Conservation (phyloP, 75 land plant species). For the Adiantum capillusveneris region DNA sequence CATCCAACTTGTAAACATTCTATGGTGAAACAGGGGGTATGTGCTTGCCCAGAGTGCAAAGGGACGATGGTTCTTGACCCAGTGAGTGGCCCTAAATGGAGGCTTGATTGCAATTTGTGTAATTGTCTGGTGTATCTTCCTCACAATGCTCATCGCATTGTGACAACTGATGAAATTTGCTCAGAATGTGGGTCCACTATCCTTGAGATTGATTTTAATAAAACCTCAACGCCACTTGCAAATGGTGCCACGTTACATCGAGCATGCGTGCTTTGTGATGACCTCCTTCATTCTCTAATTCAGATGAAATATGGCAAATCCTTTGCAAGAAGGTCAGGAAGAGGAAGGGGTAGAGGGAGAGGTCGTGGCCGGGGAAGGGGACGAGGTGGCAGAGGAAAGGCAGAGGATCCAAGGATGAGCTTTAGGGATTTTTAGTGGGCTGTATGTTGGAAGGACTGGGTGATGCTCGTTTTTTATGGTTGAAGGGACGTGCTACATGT, state of each 20-base stretch:
- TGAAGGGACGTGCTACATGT: too few species aligned
- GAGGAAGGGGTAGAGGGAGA: conserved; percentile 52
- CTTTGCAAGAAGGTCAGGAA: conserved; percentile 45
- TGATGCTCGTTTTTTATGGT: too few species aligned
- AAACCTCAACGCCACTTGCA: conserved; percentile 72
- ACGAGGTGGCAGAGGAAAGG: conserved; percentile 40
- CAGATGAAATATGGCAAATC: conserved; percentile 92
- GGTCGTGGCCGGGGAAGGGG: conserved; percentile 53
- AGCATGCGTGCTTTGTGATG: conserved; percentile 91
- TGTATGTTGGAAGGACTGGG: too few species aligned
- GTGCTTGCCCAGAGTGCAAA: conserved; percentile 92
- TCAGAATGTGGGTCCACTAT: conserved; percentile 81
- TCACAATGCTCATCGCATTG: conserved; percentile 71
- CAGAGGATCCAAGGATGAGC: conserved; percentile 87
- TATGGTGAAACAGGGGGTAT: conserved; percentile 80
- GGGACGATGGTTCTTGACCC: conserved; percentile 93
- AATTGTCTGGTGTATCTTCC: conserved; percentile 89
- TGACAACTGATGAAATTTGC: conserved; percentile 58
- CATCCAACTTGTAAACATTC: conserved; percentile 95
- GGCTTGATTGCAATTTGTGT: conserved; percentile 87
- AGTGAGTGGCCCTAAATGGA: conserved; percentile 95
- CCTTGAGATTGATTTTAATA: conserved; percentile 90
- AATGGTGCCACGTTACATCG: conserved; percentile 70
- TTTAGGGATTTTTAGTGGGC: conserved; percentile 84
- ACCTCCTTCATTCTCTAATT: conserved; percentile 70